Base-by-base conservation (phyloP, 345 rosid genomes). In the Turnera subulata region DNA sequence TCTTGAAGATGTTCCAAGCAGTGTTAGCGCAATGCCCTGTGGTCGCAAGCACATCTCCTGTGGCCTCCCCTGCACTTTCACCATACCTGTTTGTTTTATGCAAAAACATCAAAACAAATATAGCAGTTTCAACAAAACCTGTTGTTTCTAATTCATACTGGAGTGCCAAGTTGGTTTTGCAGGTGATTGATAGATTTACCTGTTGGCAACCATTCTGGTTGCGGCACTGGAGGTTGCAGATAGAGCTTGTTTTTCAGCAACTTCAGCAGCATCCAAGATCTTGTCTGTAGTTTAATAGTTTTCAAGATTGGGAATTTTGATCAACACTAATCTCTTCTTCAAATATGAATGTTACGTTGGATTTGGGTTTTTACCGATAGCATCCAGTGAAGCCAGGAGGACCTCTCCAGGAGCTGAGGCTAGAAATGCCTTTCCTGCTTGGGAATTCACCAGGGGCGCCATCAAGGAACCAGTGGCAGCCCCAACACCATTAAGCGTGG, bases 361-460 rank as follows among this genome's bases (percentile, higher is more conserved):
- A n/a, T n/a, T n/a, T n/a, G n/a, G n/a, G n/a, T n/a, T n/a, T 96
- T 78, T 76, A 91, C 96, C 82, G 51, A 88, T 79, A 24, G 98
- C 93, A 58, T 92, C 98, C 32, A 92, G 86, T 11, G 96, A 84
- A 53, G 96, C 96, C 65, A 86, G 61, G 48, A 89, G 79, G 46
- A 89, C 95, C 62, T 89, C 82, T 59, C 96, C 96, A 4, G 98
- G 97, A 57, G 76, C 82, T 90, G 73, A 84, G 43, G 95, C 53
- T 22, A 88, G 66, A 73, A 88, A 77, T 11, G 87, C 78, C 55
- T 77, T 84, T 56, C 95, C 98, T 0, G 95, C 81, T 72, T 79
- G 85, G 8, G 96, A 86, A 50, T 80, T 84, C 55, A 84, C 71
- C 59, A 89, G 26, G 0, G 93, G 98, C 0, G 63, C 73, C 95